Base-by-base conservation (phyloP, 805 yeast genomes). In the Pichia scutulata region DNA sequence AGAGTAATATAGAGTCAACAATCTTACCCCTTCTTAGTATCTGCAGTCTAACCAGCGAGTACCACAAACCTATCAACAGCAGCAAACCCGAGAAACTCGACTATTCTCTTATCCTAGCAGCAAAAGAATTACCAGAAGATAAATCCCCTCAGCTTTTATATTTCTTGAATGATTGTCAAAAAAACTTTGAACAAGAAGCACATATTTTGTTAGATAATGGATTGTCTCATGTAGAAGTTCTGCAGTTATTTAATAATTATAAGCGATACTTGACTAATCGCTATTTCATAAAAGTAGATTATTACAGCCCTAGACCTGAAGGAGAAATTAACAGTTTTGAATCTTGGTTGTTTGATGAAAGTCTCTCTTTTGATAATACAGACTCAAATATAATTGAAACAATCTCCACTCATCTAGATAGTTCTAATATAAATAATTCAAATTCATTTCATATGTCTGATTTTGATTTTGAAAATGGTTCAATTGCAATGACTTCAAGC, bases 151-250 rank as follows among this genome's bases (percentile, higher is more conserved):
- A 48, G 14, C 25, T 51, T 4, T 9, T 30, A 3, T 7, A 44
- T 12, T 33, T 51, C 3, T 37, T 51, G 13, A 14, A 39, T 13
- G 47, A 41, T 12, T 49, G 50, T 33, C 52, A 51, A 48, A 28
- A 43, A 18, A 21, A 18, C 22, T 52, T 52, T 39, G 33, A 37
- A 26, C 18, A 12, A 9, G 55, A 52, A 39, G 51, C 53, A 16
- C 37, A 37, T 2, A 40, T 52, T 13, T 21, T 52, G 25, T 18
- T 50, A 4, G 46, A 47, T 21, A 41, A 43, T 30, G 30, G 51
- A 9, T 26, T 46, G 41, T 28, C 52, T 3, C 25, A 23, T 25
- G n/a, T 44, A 7, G 54, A 50, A 40, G 24, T 51, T 14, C 41
- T 42, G 5, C 28, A 25, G 6, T 28, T 53, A 9, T 53, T 46